Evolutionary conservation across 148 eudicot species (phyloP).

Genomic region (Rhododendron kiyosumense): DNA sequence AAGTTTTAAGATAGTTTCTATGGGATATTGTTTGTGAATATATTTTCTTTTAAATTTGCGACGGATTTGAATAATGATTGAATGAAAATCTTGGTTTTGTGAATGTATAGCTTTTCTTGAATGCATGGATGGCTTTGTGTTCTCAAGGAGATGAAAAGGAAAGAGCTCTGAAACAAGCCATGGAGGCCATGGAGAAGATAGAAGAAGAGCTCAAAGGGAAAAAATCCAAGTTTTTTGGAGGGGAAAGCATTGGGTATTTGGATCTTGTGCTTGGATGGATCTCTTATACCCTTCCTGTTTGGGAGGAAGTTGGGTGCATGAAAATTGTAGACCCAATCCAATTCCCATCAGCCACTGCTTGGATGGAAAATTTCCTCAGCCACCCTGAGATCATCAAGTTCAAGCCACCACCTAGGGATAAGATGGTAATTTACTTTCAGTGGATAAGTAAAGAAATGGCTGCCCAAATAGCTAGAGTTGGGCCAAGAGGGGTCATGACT

Average conservation of each 20-base stretch:
- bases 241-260: conserved; percentile 23
- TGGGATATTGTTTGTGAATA: not conserved
- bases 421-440: conserved; percentile 8
- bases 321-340: conserved; percentile 17
- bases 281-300: conserved; percentile 9
- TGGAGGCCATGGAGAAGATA: conserved; percentile 16
- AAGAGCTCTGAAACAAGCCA: not conserved
- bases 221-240: conserved; percentile 21
- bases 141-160: conserved; percentile 23
- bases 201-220: conserved; percentile 19
- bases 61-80: not conserved
- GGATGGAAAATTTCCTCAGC: conserved; percentile 18
- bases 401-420: conserved; percentile 18
- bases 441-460: not conserved
- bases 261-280: conserved; percentile 26
- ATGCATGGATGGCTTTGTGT: conserved; percentile 1
- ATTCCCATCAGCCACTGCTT: conserved; percentile 17
- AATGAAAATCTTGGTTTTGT: not conserved
- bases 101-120: not conserved
- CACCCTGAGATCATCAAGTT: conserved; percentile 16
- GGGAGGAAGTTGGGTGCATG: conserved; percentile 25
- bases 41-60: not conserved
- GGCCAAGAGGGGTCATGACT: not conserved
- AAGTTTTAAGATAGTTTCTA: no score
- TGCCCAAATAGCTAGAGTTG: not conserved